These are phyloP conservation scores for Podospora tetraspora DNA, from an alignment of 495 filamentous ascomycete species.

Conservation along the genomic window DNA sequence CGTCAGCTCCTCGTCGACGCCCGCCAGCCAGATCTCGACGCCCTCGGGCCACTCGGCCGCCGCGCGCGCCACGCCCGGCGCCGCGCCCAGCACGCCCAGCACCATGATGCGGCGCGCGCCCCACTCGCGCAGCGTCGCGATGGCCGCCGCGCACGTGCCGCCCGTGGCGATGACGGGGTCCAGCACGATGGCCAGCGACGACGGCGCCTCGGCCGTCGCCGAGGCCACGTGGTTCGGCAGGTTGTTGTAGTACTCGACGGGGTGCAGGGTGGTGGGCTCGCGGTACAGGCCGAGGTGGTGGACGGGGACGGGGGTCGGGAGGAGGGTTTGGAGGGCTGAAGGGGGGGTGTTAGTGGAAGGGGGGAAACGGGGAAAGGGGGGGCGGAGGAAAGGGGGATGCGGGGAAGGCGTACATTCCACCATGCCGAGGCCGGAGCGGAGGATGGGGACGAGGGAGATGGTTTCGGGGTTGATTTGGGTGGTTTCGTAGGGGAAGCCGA, in stretches of 20 bases:
- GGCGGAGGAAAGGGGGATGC: neutral
- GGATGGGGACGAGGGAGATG: slow-evolving; percentile 83
- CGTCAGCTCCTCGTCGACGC: slow-evolving; percentile 66
- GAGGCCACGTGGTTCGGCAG: slow-evolving; percentile 63
- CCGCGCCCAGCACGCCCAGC: slow-evolving; percentile 68
- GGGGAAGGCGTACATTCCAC: slow-evolving; percentile 55
- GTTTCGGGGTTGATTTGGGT: slow-evolving; percentile 52
- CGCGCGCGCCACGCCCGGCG: slow-evolving; percentile 59
- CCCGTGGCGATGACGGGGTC: slow-evolving; percentile 95
- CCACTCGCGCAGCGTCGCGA: slow-evolving; percentile 86
- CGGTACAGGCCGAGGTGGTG: slow-evolving; percentile 94
- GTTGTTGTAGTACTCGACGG: slow-evolving; percentile 98
- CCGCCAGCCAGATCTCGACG: slow-evolving; percentile 78
- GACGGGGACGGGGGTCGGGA: slow-evolving; percentile 74
- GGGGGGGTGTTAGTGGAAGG: slow-evolving; percentile 5
- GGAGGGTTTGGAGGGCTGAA: slow-evolving; percentile 71
- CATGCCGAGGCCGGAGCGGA: slow-evolving; percentile 87
- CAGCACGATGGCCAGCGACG: slow-evolving; percentile 71
- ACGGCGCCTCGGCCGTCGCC: slow-evolving; percentile 22
- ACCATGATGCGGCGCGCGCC: slow-evolving; percentile 76
- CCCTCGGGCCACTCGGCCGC: slow-evolving; percentile 68
- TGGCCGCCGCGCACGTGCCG: slow-evolving; percentile 81
- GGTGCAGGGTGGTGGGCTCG: slow-evolving; percentile 74
- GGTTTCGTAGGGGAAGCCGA: slow-evolving; percentile 65
- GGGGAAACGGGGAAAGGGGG: neutral